Conservation (phyloP, 495 filamentous ascomycete species). For the Xylaria palmicola region DNA sequence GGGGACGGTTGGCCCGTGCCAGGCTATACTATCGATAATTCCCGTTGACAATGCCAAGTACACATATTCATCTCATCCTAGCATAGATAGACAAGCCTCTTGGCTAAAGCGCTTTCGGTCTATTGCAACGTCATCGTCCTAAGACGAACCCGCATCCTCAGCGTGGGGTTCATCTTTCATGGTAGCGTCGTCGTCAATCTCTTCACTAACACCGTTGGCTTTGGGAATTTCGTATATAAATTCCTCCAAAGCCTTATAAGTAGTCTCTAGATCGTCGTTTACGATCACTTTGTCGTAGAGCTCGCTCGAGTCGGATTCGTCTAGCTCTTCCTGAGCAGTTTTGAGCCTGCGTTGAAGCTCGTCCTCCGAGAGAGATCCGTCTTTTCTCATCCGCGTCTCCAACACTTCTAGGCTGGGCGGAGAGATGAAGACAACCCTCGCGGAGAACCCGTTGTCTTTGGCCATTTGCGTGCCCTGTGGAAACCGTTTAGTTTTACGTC, state of each 20-base stretch:
- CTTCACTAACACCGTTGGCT: conserved; percentile 19
- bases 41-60: no score
- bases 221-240: conserved; percentile 25
- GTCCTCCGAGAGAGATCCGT: conserved; percentile 62
- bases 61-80: no score
- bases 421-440: conserved; percentile 70
- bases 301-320: conserved; percentile 58
- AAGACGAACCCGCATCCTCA: conserved; percentile 14
- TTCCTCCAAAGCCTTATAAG: conserved; percentile 39
- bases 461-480: conserved; percentile 68
- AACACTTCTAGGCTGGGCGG: conserved; percentile 64
- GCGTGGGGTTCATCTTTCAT: conserved; percentile 18
- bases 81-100: no score
- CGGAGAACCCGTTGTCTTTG: conserved; percentile 65
- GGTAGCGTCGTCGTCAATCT: conserved; percentile 13
- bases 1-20: no score
- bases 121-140: no score
- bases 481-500: conserved; percentile 19
- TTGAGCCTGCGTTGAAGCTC: conserved; percentile 58
- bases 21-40: no score
- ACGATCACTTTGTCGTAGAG: conserved; percentile 67
- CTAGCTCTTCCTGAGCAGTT: conserved; percentile 64
- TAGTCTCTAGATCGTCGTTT: conserved; percentile 69
- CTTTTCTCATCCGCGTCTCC: conserved; percentile 58
- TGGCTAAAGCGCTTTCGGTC: no score